Evolutionary conservation across 371 early-diverging fungal genomes (phyloP).

Genomic region (Mucor velutinosus): DNA sequence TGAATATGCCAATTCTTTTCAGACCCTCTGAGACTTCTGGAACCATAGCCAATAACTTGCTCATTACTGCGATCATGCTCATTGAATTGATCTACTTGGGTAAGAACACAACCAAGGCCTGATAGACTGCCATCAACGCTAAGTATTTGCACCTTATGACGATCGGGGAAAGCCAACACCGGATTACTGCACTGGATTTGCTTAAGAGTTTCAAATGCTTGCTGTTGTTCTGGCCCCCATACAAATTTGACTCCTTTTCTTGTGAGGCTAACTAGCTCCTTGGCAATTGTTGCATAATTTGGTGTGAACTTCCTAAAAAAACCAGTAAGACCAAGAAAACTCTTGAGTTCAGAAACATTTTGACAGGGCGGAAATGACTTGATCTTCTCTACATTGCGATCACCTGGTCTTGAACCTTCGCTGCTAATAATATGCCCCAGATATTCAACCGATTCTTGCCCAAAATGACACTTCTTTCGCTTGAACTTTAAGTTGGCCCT

Average conservation of each 20-base stretch:
- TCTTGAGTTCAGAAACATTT: conserved; percentile 19
- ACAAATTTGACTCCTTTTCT: conserved; percentile 9
- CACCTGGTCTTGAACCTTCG: conserved; percentile 24
- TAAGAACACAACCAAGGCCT: conserved; percentile 37
- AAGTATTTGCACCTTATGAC: conserved; percentile 26
- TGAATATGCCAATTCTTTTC: no score
- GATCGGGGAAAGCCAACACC: conserved; percentile 31
- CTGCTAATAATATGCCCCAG: no score
- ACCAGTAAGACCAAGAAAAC: no score
- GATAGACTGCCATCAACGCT: conserved; percentile 33
- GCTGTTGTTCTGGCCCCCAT: conserved; percentile 26
- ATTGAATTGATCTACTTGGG: conserved; percentile 26
- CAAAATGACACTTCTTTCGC: conserved; percentile 45
- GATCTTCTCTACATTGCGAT: conserved; percentile 15
- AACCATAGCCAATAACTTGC: conserved; percentile 19
- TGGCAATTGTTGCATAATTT: no score
- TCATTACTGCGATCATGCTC: conserved; percentile 20
- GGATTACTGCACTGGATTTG: conserved; percentile 33
- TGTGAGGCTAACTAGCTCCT: conserved; percentile 10
- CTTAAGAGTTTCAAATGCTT: conserved; percentile 24
- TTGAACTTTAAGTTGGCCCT: conserved; percentile 32
- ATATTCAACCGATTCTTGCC: conserved; percentile 14
- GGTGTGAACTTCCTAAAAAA: conserved; percentile 39
- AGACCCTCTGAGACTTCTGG: no score
- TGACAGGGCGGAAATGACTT: conserved; percentile 5